Evolutionary conservation across 805 yeast genomes (phyloP).

Genomic region (Maudiozyma saulgeensis): DNA sequence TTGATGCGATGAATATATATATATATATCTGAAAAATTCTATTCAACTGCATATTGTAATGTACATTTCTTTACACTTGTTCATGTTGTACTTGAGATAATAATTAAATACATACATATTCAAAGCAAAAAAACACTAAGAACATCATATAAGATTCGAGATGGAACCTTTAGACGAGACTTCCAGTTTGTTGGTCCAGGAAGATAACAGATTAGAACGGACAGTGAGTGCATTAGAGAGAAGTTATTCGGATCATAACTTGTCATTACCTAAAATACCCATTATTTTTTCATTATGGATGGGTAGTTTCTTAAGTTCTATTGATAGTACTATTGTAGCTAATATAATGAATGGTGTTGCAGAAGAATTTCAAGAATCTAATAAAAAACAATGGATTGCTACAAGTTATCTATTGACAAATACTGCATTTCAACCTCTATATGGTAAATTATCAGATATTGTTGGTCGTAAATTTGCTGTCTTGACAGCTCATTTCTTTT

Average conservation of each 20-base stretch:
- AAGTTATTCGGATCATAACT: conserved; percentile 21
- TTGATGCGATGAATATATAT: no score
- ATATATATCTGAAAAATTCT: no score
- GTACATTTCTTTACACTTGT: no score
- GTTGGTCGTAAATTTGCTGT: conserved; percentile 41
- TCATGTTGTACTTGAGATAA: no score
- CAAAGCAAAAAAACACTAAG: no score
- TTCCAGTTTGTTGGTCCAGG: conserved; percentile 7
- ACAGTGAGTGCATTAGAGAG: conserved; percentile 12
- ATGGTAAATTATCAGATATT: conserved; percentile 50
- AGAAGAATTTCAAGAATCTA: conserved; percentile 40
- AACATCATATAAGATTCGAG: background rate
- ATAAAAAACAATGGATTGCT: conserved; percentile 53
- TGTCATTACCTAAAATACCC: conserved; percentile 23
- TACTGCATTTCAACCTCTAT: conserved; percentile 58
- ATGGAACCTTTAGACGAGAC: conserved; percentile 17
- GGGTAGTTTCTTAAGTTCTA: conserved; percentile 38
- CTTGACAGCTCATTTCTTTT: conserved; percentile 33
- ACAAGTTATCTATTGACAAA: conserved; percentile 54
- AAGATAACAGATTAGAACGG: conserved; percentile 2
- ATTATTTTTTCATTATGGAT: conserved; percentile 35
- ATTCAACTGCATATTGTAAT: no score
- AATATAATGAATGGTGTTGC: conserved; percentile 41
- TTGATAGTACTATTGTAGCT: conserved; percentile 40
- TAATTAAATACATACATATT: no score